Percentiles rank a stretch among this genome's conserved stretches.
Conservation (phyloP, 495 filamentous ascomycete species). For the Chaetomium fimeti region DNA sequence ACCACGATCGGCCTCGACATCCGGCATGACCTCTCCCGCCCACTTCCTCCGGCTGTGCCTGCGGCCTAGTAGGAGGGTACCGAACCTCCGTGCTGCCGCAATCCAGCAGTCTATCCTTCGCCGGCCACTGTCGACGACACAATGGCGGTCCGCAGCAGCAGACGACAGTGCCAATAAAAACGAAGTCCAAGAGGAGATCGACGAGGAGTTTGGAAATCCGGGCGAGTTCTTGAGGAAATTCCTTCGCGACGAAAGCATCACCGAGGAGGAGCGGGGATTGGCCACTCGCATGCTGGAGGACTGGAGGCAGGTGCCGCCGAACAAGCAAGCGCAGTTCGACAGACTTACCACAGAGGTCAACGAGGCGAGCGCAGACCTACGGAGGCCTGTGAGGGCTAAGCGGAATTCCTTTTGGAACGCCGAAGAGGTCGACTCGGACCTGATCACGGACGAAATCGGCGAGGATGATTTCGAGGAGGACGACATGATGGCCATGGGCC, state of each 20-base stretch:
- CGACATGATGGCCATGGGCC: constrained; percentile 75
- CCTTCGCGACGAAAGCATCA: constrained; percentile 10
- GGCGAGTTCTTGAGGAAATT: constrained; percentile 25
- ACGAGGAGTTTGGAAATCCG: constrained; percentile 20
- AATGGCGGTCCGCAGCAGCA: constrained; percentile 27
- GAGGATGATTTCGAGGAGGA: constrained; percentile 59
- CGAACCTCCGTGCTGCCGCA: constrained; percentile 19
- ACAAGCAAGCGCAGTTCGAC: constrained; percentile 18
- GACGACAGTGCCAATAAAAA: constrained; percentile 19
- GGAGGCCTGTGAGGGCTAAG: constrained; percentile 17
- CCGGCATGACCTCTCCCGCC: constrained; percentile 51
- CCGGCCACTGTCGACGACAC: constrained; percentile 44
- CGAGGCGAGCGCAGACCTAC: constrained; percentile 8
- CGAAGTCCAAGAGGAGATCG: constrained; percentile 11
- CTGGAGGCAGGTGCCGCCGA: constrained; percentile 23
- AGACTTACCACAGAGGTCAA: too few relatives aligned
- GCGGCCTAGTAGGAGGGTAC: constrained; percentile 40
- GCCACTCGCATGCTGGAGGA: constrained; percentile 17
- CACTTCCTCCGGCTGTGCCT: constrained; percentile 49
- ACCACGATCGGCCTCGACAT: constrained; percentile 23
- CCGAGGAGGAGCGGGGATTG: constrained; percentile 13
- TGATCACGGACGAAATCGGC: constrained; percentile 42
- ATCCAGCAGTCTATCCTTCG: constrained; percentile 27
- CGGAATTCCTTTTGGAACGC: constrained; percentile 41
- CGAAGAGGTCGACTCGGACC: constrained; percentile 44